Evolutionary conservation across 805 yeast species (phyloP).

Genomic region (Torulaspora gathmanii): DNA sequence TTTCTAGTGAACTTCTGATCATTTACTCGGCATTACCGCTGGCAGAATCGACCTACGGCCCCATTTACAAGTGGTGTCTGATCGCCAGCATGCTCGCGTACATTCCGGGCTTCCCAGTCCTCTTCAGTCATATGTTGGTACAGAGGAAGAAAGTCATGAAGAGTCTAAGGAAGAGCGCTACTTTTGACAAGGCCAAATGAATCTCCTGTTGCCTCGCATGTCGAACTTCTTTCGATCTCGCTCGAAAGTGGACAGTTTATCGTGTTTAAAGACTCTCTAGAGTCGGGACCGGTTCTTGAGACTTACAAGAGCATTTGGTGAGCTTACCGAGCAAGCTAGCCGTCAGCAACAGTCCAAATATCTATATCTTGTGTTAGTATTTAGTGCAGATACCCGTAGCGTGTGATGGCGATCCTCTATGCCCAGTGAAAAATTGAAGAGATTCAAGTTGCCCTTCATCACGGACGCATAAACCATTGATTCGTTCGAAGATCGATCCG

Average conservation of each 20-base stretch:
- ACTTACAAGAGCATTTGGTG: background rate
- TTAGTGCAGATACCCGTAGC: background rate
- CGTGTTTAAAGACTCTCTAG: background rate
- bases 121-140: slow-evolving; percentile 81
- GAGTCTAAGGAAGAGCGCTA: slow-evolving; percentile 24
- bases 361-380: background rate
- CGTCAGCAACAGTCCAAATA: background rate
- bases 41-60: slow-evolving; percentile 53
- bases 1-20: slow-evolving; percentile 72
- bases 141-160: slow-evolving; percentile 79
- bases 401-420: background rate
- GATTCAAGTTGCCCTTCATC: background rate
- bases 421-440: slow-evolving; percentile 3
- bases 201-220: background rate
- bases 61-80: slow-evolving; percentile 51
- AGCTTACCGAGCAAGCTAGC: background rate
- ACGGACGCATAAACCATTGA: background rate
- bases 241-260: background rate
- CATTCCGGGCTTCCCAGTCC: slow-evolving; percentile 79
- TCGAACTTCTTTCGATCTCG: background rate
- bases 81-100: slow-evolving; percentile 59
- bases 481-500: background rate
- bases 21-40: slow-evolving; percentile 65
- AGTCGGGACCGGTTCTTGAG: background rate
- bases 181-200: slow-evolving; percentile 6